Evolutionary conservation across 208 protist species (phyloP).

Genomic region (Leishmania martiniquensis): DNA sequence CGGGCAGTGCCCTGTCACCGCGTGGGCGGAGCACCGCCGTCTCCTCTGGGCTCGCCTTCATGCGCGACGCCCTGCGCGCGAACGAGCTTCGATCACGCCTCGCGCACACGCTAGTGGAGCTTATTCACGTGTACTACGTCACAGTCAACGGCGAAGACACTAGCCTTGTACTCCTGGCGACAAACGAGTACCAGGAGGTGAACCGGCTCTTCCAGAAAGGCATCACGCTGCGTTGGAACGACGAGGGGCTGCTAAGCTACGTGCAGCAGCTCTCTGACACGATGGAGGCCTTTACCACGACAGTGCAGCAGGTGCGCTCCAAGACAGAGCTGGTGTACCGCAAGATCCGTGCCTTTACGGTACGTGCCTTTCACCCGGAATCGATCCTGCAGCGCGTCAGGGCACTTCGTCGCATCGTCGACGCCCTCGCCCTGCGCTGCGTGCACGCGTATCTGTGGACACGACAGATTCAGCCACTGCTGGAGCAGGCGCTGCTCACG

Average conservation of each 20-base stretch:
- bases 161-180: slow-evolving; percentile 73
- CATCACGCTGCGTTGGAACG: slow-evolving; percentile 71
- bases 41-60: slow-evolving; percentile 12
- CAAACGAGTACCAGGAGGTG: slow-evolving; percentile 75
- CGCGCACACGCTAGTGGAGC: slow-evolving; percentile 64
- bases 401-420: slow-evolving; percentile 60
- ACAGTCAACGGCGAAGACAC: slow-evolving; percentile 77
- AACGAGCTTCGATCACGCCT: slow-evolving; percentile 76
- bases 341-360: slow-evolving; percentile 51
- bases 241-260: slow-evolving; percentile 53
- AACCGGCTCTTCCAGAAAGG: slow-evolving; percentile 64
- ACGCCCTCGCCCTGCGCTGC: slow-evolving; percentile 56
- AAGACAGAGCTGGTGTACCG: slow-evolving; percentile 59
- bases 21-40: slow-evolving; percentile 3
- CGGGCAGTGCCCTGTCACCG: slow-evolving; percentile 11
- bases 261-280: slow-evolving; percentile 61
- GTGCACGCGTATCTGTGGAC: slow-evolving; percentile 73
- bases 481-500: slow-evolving; percentile 65
- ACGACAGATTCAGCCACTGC: slow-evolving; percentile 64
- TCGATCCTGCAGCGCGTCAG: slow-evolving; percentile 59
- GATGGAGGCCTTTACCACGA: slow-evolving; percentile 58
- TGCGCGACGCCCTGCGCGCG: slow-evolving; percentile 49
- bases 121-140: slow-evolving; percentile 75
- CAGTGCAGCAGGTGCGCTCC: slow-evolving; percentile 62
- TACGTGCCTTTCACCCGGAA: slow-evolving; percentile 55